These are phyloP conservation scores for Dipodascopsis tothii DNA, from an alignment of 805 yeast species.

Conservation along the genomic window DNA sequence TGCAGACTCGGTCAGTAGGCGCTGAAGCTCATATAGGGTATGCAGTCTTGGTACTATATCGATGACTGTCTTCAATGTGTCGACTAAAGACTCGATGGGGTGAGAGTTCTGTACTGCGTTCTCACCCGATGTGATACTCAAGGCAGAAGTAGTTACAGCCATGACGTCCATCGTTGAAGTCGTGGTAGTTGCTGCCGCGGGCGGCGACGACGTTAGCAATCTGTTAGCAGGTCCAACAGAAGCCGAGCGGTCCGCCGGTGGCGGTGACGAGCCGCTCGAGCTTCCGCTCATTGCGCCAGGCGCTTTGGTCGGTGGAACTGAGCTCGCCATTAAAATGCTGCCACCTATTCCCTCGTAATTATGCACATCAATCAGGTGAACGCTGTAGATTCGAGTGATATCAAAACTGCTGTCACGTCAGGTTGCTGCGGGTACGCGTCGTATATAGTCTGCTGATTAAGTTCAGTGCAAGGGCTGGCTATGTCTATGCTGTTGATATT, in stretches of 20 bases:
- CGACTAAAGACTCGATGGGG: slow-evolving; percentile 17
- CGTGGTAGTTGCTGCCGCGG: not conserved
- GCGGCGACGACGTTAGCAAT: not conserved
- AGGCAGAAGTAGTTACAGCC: not conserved
- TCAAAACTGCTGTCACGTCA: too few relatives aligned
- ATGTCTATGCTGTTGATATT: too few relatives aligned
- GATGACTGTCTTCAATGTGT: slow-evolving; percentile 15
- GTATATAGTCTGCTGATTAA: too few relatives aligned
- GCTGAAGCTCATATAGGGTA: slow-evolving; percentile 21
- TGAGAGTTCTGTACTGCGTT: too few relatives aligned
- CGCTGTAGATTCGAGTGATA: too few relatives aligned
- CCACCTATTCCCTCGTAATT: too few relatives aligned
- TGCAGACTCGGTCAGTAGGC: slow-evolving; percentile 21
- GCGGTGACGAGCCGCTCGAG: not conserved
- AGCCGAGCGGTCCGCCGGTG: not conserved
- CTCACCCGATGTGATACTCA: too few relatives aligned
- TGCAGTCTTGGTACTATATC: slow-evolving; percentile 20
- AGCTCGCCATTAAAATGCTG: not conserved
- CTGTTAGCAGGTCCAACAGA: not conserved
- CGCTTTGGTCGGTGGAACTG: not conserved
- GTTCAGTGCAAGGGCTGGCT: too few relatives aligned
- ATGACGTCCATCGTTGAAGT: not conserved
- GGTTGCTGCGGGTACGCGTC: too few relatives aligned
- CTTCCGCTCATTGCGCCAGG: too few relatives aligned
- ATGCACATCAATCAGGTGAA: too few relatives aligned